A percentile compares a stretch with the other conserved stretches of the same genome.
These are phyloP conservation scores for Malus hybrid DNA, from an alignment of 331 rosid species.

Conservation along the genomic window DNA sequence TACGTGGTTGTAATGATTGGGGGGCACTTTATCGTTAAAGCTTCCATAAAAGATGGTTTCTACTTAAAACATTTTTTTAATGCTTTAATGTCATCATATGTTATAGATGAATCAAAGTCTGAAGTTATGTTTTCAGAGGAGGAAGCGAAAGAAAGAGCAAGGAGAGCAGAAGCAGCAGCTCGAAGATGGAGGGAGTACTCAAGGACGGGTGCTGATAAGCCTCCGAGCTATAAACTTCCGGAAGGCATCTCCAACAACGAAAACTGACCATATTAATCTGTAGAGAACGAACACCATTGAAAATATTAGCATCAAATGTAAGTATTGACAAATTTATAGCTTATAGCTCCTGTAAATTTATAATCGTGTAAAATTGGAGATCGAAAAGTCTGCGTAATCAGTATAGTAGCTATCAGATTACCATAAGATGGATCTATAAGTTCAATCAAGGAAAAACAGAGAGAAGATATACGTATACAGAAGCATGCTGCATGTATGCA, in stretches of 20 bases:
- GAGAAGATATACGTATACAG: neutral
- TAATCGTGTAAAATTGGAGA: neutral
- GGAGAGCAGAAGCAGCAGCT: constrained; percentile 80
- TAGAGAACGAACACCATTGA: neutral
- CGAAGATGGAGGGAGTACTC: constrained; percentile 97
- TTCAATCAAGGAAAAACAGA: neutral
- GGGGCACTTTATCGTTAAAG: neutral
- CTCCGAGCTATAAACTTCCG: constrained; percentile 83
- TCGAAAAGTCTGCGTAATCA: neutral
- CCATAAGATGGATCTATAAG: neutral
- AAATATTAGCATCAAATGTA: constrained; percentile 21
- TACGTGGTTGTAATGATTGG: neutral
- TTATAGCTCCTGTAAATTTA: constrained; percentile 4
- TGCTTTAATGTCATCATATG: neutral
- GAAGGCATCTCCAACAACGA: constrained; percentile 47
- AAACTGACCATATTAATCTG: constrained; percentile 28
- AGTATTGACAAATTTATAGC: constrained; percentile 12
- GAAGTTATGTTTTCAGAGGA: constrained; percentile 42
- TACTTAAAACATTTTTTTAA: neutral
- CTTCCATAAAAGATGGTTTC: neutral
- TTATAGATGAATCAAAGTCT: neutral
- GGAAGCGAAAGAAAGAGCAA: constrained; percentile 66
- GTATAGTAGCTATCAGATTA: neutral
- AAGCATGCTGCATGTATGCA: neutral
- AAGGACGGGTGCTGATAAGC: constrained; percentile 70